Base-by-base conservation (phyloP, 202 grass and related monocot genomes). In the Cymbopogon flexuosus region DNA sequence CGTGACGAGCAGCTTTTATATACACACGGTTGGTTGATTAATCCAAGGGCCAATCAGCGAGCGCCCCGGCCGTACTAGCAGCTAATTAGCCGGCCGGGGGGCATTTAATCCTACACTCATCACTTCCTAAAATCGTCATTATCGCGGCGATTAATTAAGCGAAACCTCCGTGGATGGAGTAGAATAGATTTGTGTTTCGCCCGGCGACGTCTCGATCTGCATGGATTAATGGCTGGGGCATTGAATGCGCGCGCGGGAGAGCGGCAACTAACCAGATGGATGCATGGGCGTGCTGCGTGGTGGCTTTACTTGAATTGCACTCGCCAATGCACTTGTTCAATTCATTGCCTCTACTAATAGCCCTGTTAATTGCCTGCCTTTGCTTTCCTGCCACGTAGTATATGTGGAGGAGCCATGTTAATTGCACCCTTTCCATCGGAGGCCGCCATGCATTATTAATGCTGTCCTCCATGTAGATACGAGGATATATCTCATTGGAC, bases 211-310 rank as follows among this genome's bases (percentile, higher is more conserved):
- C 85, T 7, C 18, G 22, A 13, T 88, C 70, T 71, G 71, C 87
- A 65, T 85, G 82, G 81, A 47, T 77, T 65, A 46, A 84, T 49
- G 8, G 1, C 1, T 58, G 8, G 65, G 19, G 21, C 82, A 89
- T 89, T 85, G n/a, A 81, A 18, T 57, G 14, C 27, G 27, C 27
- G 27, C 21, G 19, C 19, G 21, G 36, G 65, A 69, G 46, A 30
- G 29, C 73, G 47, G 72, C 85, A 81, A 76, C 30, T 8, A 67
- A 81, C 62, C 40, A 75, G 35, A 39, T 63, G 76, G 75, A 79
- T 13, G 22, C 23, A 27, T 61, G 58, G 22, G 37, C 42, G 30
- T 60, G 35, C 13, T 11, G 51, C 39, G 39, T 70, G 19, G 39
- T 70, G 19, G 42, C 10, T 18, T 65, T 35, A 8, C 60, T 80